Base-by-base conservation (phyloP, 768 basidiomycete genomes). In the Lactarius tabidus region DNA sequence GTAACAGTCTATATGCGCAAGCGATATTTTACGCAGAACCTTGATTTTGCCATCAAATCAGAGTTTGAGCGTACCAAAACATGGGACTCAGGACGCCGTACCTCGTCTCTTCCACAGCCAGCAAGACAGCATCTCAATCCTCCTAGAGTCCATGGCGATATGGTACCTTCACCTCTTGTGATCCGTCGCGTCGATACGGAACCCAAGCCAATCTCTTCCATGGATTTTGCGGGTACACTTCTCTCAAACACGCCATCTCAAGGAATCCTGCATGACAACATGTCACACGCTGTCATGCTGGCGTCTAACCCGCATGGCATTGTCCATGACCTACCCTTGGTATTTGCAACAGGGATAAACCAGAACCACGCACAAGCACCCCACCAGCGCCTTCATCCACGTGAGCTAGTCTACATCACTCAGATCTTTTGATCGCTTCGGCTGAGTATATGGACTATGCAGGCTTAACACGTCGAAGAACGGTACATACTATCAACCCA, bases 1-100 rank as follows among this genome's bases (percentile, higher is more conserved):
- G 64, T 80, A 29, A 77, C 78, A 26, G 78, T 81, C 35, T 69
- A 75, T 43, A 72, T 80, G 17, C 72, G 80, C 23, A 71, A 75
- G 73, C 60, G 55, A n/a, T 57, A 65, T 53, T 51, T 65, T 75
- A 41, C 31, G 65, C 60, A 9, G 31, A 28, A 52, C 43, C 55
- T 63, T 29, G n/a, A 48, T 20, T 35, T 31, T 48, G 43, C 28
- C 26, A 62, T 59, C 29, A 51, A 72, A 70, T 62, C 66, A 51
- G 64, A 74, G 67, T 63, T 75, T 68, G 57, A 65, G 36, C 57
- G 67, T 26, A 43, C 67, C 1, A 41, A 43, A 53, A 55, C 57
- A 45, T 53, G 43, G n/a, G 53, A 57, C 17, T 10, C 23, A 6
- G 39, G 23, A 29, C 31, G 15, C n/a, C 41, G 28, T 31, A 61